phyloP scores from a whole-genome alignment of 805 yeast genomes.

The Lachancea waltii region DNA sequence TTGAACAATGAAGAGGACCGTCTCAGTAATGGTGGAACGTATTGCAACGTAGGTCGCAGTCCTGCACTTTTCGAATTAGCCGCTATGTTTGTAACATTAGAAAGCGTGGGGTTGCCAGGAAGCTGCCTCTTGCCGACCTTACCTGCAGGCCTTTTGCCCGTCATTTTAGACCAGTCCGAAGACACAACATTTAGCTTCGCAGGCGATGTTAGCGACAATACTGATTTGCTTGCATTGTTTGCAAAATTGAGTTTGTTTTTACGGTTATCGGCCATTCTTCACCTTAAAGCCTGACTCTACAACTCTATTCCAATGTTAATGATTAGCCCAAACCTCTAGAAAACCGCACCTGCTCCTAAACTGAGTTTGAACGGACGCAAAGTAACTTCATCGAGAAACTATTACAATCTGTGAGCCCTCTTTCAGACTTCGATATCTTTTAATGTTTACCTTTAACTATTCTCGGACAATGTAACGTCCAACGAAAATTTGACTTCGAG shows the following conservation, averaged over 20 bases:
- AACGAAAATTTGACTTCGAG: too few relatives aligned
- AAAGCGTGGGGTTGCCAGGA: slow-evolving; percentile 17
- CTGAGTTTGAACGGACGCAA: not conserved
- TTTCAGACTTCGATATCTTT: slow-evolving; percentile 1
- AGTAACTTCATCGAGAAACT: not conserved
- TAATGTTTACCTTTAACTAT: slow-evolving; percentile 13
- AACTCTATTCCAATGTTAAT: not conserved
- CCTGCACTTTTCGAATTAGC: slow-evolving; percentile 18
- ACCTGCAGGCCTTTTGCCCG: slow-evolving; percentile 16
- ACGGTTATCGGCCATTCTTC: slow-evolving; percentile 6
- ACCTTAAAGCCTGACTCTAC: not conserved
- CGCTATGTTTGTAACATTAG: slow-evolving; percentile 19
- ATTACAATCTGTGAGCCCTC: not conserved
- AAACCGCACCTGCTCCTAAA: not conserved
- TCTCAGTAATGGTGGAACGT: slow-evolving; percentile 28
- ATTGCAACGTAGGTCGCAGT: slow-evolving; percentile 18
- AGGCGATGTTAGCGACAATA: slow-evolving; percentile 40
- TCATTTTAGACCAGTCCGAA: slow-evolving; percentile 32
- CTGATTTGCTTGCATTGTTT: slow-evolving; percentile 29
- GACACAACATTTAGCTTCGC: slow-evolving; percentile 41
- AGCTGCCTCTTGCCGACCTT: slow-evolving; percentile 22
- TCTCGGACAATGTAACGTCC: too few relatives aligned
- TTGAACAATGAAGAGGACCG: slow-evolving; percentile 31
- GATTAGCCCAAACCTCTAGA: not conserved
- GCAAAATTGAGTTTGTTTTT: slow-evolving; percentile 13